Evolutionary conservation across 306 rosid species (phyloP).

Genomic region (Heteromeles arbutifolia): DNA sequence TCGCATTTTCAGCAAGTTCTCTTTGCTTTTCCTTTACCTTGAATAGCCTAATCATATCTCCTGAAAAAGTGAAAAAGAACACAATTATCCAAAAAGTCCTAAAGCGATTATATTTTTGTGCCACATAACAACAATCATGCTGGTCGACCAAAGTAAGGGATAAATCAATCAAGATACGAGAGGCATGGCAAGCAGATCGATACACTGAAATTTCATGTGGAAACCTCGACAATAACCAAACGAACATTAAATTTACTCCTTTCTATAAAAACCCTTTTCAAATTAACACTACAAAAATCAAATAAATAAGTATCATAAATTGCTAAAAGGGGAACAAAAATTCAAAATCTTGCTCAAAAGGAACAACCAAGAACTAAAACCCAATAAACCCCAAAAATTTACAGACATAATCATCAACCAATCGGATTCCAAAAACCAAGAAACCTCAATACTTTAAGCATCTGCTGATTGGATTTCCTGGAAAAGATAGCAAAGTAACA

Average conservation of each 20-base stretch:
- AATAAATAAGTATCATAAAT: neutral
- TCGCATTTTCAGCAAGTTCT: slow-evolving; percentile 74
- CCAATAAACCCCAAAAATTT: neutral
- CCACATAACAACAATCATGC: neutral
- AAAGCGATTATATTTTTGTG: neutral
- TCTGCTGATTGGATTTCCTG: neutral
- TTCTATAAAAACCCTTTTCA: neutral
- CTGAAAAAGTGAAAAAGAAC: slow-evolving; percentile 22
- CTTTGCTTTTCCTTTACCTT: slow-evolving; percentile 93
- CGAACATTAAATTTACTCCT: neutral
- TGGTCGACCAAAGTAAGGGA: neutral
- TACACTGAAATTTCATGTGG: neutral
- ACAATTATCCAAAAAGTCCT: slow-evolving; percentile 11
- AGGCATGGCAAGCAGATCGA: neutral
- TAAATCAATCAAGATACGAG: neutral
- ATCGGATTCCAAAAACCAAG: neutral
- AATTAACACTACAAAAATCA: neutral
- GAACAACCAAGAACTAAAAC: neutral
- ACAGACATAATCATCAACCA: neutral
- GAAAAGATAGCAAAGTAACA: neutral
- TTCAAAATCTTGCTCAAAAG: neutral
- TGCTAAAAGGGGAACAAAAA: neutral
- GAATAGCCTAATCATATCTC: slow-evolving; percentile 74
- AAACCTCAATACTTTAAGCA: neutral
- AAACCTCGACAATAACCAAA: neutral